A percentile compares a stretch with the other conserved stretches of the same genome.
Conservation (phyloP, 75 land plant genomes). For the Pinus albicaulis region DNA sequence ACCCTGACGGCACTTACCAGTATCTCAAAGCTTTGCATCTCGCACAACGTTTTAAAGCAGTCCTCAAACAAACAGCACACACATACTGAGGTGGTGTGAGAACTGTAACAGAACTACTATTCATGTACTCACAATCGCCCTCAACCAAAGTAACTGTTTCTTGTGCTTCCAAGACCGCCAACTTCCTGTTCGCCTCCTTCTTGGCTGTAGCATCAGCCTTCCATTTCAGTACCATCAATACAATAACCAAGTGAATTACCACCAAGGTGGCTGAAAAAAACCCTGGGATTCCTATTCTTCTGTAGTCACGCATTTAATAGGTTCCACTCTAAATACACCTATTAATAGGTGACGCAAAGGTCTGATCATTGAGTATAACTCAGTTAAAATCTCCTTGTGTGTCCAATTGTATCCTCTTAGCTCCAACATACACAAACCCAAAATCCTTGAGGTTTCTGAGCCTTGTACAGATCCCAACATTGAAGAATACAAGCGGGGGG, state of each 20-base stretch:
- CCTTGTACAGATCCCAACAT: background rate
- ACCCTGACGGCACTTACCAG: slow-evolving; percentile 40
- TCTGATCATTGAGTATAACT: no score
- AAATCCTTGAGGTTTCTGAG: background rate
- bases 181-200: slow-evolving; percentile 39
- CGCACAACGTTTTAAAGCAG: slow-evolving; percentile 67
- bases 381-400: no score
- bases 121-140: slow-evolving; percentile 19
- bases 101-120: background rate
- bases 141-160: slow-evolving; percentile 44
- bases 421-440: background rate
- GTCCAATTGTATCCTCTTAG: background rate
- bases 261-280: slow-evolving; percentile 31
- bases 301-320: slow-evolving; percentile 33
- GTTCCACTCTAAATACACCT: no score
- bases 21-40: slow-evolving; percentile 78
- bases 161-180: slow-evolving; percentile 40
- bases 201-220: slow-evolving; percentile 20
- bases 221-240: slow-evolving; percentile 39
- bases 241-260: slow-evolving; percentile 17
- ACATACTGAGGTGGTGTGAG: background rate
- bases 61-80: slow-evolving; percentile 57
- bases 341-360: no score
- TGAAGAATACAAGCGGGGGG: background rate
- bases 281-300: slow-evolving; percentile 41